Evolutionary conservation across 2,329 filamentous ascomycete species (phyloP), one percentile per base, ranked within the genome.

Genomic region (Emericellopsis cladophorae): DNA sequence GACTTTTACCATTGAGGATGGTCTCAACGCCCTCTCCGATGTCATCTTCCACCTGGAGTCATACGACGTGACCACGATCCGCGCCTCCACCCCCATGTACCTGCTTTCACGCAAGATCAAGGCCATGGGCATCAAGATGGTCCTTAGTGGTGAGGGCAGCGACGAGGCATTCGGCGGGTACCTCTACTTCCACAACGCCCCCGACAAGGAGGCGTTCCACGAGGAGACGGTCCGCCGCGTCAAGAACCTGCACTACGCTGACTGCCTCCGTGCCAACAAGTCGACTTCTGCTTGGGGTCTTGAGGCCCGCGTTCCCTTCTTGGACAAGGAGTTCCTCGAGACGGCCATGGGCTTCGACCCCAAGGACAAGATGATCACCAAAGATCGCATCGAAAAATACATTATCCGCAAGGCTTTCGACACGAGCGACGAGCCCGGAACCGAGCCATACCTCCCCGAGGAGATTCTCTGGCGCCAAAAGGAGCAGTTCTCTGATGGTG

Each of bases 71-170:
- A 98, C 92, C 40, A 98, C 92, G 4, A 96, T 98, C 59, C 88
- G 92, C 58, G 92, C 92, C 42, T 96, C 90, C 10, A 98, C 92
- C 10, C 92, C 92, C 49, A 98, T 98, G 92, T 98, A 95, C 68
- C 71, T 98, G 48, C 76, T 98, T 37, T 92, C 87, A 46, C 81
- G 93, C 60, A 98, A 98, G 74, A 98, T 98, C 73, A 98, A 98
- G 74, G 92, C 89, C 31, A 90, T 95, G 81, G 92, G 92, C 48
- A 85, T 98, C 58, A 98, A 98, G 78, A 98, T 98, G 92, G 92
- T 98, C 43, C 75, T 98, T 46, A 93, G 84, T 55, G 92, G 92
- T 46, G 92, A 98, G 67, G 92, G 92, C 39, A 92, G 84, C 55
- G 92, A 98, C 62, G 92, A 98, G 68, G 95, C 95, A 60, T 96